A percentile compares a stretch with the other conserved stretches of the same genome.
These are phyloP conservation scores for Scheffersomyces coipomensis DNA, from an alignment of 805 yeast species.

Conservation along the genomic window DNA sequence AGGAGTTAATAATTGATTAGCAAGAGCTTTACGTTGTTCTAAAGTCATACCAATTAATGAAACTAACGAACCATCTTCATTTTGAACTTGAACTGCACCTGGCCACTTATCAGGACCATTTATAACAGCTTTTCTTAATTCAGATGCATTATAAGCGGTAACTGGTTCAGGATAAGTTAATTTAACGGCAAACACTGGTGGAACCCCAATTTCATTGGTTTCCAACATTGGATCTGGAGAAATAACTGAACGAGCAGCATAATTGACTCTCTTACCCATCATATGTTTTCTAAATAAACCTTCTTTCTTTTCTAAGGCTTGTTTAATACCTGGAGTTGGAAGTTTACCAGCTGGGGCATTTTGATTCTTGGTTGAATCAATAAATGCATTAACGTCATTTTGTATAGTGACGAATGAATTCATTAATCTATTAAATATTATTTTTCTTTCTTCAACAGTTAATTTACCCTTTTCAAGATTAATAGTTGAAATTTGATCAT, in stretches of 20 bases:
- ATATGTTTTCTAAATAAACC: conserved; percentile 97
- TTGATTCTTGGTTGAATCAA: conserved; percentile 89
- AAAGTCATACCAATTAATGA: conserved; percentile 83
- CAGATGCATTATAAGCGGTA: conserved; percentile 85
- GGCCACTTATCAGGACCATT: conserved; percentile 99
- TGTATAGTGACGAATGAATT: conserved; percentile 93
- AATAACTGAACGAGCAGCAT: conserved; percentile 98
- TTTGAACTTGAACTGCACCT: conserved; percentile 94
- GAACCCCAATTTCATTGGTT: conserved; percentile 97
- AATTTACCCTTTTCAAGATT: conserved; percentile 31
- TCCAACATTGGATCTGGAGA: conserved; percentile 98
- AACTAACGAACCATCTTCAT: conserved; percentile 86
- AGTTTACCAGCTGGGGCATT: conserved; percentile 62
- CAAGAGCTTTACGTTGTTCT: conserved; percentile 93
- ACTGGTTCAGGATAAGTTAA: conserved; percentile 98
- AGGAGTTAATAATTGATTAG: conserved; percentile 93
- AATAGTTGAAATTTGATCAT: conserved; percentile 72
- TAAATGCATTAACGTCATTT: conserved; percentile 90
- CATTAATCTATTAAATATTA: conserved; percentile 86
- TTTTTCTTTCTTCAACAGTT: conserved; percentile 64
- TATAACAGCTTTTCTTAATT: conserved; percentile 88
- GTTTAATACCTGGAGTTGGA: conserved; percentile 94
- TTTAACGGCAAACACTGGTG: conserved; percentile 96
- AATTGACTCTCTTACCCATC: conserved; percentile 99
- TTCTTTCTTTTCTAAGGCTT: conserved; percentile 96